Base-by-base conservation (phyloP, 768 basidiomycete genomes). In the Pleurotus giganteus region DNA sequence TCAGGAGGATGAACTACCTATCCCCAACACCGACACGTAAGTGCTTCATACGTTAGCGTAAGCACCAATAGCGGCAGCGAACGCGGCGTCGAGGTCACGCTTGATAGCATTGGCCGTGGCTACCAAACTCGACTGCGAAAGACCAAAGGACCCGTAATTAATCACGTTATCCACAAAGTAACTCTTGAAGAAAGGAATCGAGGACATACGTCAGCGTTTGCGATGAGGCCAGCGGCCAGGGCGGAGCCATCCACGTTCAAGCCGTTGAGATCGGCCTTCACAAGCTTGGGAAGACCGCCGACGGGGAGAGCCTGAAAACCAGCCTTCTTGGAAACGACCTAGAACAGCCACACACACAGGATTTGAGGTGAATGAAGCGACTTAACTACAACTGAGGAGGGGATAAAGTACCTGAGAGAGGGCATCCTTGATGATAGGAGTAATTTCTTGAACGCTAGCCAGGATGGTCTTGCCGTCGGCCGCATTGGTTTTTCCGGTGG, bases 211-310 rank as follows among this genome's bases (percentile, higher is more conserved):
- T n/a, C n/a, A n/a, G n/a, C n/a, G 28, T 58, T 43, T 6, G 57
- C 34, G 28, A 69, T 66, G 26, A 70, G 55, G 4, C 64, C 65
- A n/a, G 54, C 54, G 46, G 66, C 68, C 51, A 73, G 66, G 1
- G 57, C 52, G 13, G 47, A 46, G 29, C 67, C 67, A n/a, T 61
- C 63, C 0, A 64, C 43, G 53, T 65, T 60, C 27, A 71, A 58
- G 53, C 52, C 63, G 23, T 34, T n/a, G 19, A 71, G 56, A 50
- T 70, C 66, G 41, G 60, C 55, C 27, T 60, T 62, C 50, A 68
- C 63, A 52, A 69, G 59, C 12, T 58, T 61, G 12, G 64, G 53
- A 23, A 63, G 8, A 5, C 60, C 61, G 31, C 56, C 61, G 27
- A 64, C 57, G 28, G 63, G 63, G 32, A 64, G 63, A 11, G 58